phyloP scores from a whole-genome alignment of 306 rosid genomes.

The Rubus idaeus region DNA sequence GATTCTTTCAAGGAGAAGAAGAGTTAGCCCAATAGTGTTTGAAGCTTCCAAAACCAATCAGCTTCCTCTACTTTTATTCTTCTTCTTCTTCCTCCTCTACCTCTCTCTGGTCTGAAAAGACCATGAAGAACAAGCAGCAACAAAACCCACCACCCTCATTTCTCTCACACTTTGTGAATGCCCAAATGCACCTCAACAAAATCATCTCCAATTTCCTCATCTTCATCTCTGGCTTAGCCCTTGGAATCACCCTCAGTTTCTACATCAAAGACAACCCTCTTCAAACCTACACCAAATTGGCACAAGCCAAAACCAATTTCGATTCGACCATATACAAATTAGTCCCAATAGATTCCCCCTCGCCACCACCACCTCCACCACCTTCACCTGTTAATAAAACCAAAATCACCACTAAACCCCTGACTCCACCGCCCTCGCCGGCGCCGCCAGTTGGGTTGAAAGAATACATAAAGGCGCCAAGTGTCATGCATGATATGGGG shows the following conservation, averaged over 20 bases:
- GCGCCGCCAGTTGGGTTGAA: constrained; percentile 27
- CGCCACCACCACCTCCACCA: constrained; percentile 16
- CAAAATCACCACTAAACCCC: not conserved
- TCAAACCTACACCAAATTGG: constrained; percentile 26
- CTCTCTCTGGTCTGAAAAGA: constrained; percentile 4
- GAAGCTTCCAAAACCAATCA: not conserved
- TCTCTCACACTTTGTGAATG: constrained; percentile 30
- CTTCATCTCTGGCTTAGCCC: constrained; percentile 57
- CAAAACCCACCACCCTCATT: constrained; percentile 13
- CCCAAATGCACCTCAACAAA: constrained; percentile 41
- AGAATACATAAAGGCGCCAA: constrained; percentile 39
- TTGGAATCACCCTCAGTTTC: constrained; percentile 55
- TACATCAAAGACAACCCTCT: constrained; percentile 34
- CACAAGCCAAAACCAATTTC: constrained; percentile 15
- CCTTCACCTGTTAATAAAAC: constrained; percentile 12
- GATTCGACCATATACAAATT: not conserved
- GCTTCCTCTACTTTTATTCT: not conserved
- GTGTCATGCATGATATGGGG: constrained; percentile 54
- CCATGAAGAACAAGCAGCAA: constrained; percentile 32
- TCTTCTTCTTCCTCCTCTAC: not conserved
- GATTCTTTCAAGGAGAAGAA: not conserved
- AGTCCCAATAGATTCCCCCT: not conserved
- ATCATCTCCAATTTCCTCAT: constrained; percentile 38
- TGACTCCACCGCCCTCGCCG: not conserved
- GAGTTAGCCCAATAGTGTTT: not conserved